Evolutionary conservation across 2,329 filamentous ascomycete species (phyloP).

Genomic region (Xenoacremonium recifei): DNA sequence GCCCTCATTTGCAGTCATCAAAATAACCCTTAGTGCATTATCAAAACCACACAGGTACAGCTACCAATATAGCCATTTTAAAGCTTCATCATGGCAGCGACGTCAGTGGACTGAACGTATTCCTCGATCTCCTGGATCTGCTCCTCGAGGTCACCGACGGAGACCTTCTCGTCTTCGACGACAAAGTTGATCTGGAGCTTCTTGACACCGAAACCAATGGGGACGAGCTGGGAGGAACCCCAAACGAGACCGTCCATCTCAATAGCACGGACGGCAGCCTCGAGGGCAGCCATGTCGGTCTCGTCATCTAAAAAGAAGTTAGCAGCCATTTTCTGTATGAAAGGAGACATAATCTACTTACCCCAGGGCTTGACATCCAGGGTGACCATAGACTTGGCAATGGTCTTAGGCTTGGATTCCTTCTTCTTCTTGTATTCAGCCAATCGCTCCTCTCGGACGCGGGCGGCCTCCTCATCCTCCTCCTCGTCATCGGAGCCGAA

Average conservation of each 20-base stretch:
- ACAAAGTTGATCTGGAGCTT: conserved; percentile 99
- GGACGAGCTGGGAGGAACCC: conserved; percentile 86
- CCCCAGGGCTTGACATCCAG: conserved; percentile 99
- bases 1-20: conserved; percentile 24
- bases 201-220: conserved; percentile 96
- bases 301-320: conserved; percentile 68
- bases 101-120: conserved; percentile 90
- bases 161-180: conserved; percentile 95
- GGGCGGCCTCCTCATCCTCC: conserved; percentile 89
- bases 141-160: conserved; percentile 81
- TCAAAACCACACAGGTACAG: conserved; percentile 24
- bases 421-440: conserved; percentile 97
- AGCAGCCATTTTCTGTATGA: conserved; percentile 19
- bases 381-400: conserved; percentile 94
- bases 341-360: conserved; percentile 47
- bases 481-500: conserved; percentile 93
- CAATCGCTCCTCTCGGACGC: conserved; percentile 83
- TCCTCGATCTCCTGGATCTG: conserved; percentile 84
- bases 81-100: conserved; percentile 90
- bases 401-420: conserved; percentile 85
- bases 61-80: conserved; percentile 50
- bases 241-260: conserved; percentile 93
- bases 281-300: conserved; percentile 84
- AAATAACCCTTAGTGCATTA: conserved; percentile 31
- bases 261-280: conserved; percentile 77